Percentiles rank a stretch among this genome's conserved stretches.
phyloP scores from a whole-genome alignment of 768 basidiomycete genomes.

The Galerina marginata region DNA sequence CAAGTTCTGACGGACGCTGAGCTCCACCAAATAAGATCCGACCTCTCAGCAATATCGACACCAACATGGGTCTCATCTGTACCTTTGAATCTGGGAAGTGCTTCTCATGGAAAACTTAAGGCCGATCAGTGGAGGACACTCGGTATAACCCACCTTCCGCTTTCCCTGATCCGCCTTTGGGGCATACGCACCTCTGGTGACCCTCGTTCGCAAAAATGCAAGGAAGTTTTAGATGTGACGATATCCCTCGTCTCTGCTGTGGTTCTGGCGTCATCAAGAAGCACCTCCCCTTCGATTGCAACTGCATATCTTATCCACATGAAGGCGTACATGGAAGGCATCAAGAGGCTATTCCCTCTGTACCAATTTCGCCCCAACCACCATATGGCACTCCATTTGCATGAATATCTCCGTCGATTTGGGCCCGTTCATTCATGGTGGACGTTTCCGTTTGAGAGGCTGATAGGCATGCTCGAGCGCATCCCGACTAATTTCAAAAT shows the following conservation, averaged over 20 bases:
- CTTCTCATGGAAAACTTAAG: conserved; percentile 33
- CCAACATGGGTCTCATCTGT: conserved; percentile 32
- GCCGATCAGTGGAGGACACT: conserved; percentile 43
- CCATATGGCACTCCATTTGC: conserved; percentile 45
- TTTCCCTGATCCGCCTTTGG: conserved; percentile 43
- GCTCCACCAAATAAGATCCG: conserved; percentile 25
- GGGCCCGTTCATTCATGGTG: conserved; percentile 44
- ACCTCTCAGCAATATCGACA: conserved; percentile 24
- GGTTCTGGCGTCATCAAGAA: conserved; percentile 28
- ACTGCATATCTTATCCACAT: conserved; percentile 20
- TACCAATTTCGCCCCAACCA: conserved; percentile 37
- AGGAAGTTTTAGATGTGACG: conserved; percentile 25
- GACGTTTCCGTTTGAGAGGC: conserved; percentile 40
- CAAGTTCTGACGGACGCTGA: conserved; percentile 11
- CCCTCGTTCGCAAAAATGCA: conserved; percentile 28
- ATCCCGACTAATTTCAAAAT: conserved; percentile 21
- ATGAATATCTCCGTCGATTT: conserved; percentile 32
- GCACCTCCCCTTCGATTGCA: conserved; percentile 11
- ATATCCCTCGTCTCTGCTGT: conserved; percentile 23
- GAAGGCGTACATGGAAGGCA: neutral
- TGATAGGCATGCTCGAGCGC: conserved; percentile 32
- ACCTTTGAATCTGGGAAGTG: conserved; percentile 26
- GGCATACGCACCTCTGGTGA: conserved; percentile 7
- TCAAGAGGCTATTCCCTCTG: conserved; percentile 37
- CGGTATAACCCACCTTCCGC: conserved; percentile 36